Evolutionary conservation across 331 rosid genomes (phyloP).

Genomic region (Pyrus hybrid): DNA sequence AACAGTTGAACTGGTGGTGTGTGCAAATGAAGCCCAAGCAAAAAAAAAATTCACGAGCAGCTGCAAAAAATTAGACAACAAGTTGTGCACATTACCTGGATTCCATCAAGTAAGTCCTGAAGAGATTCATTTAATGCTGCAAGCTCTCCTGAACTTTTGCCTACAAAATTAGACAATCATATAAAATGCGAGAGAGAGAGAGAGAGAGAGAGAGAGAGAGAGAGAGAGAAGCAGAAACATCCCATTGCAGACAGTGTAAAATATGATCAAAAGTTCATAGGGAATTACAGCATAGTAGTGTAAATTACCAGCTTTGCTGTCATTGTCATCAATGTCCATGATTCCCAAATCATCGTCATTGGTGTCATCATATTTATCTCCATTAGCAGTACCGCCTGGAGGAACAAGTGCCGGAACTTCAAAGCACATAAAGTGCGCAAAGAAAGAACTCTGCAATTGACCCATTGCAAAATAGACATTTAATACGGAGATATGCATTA

Average conservation of each 20-base stretch:
- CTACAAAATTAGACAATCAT: conserved; percentile 24
- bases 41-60: conserved; percentile 4
- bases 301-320: conserved; percentile 38
- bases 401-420: conserved; percentile 85
- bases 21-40: not conserved
- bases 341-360: conserved; percentile 81
- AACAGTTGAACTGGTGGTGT: not conserved
- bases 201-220: conserved; percentile 14
- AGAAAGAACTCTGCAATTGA: conserved; percentile 75
- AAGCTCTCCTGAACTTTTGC: conserved; percentile 52
- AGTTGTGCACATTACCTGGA: conserved; percentile 51
- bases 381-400: conserved; percentile 79
- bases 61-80: not conserved
- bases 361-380: conserved; percentile 38
- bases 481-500: not conserved
- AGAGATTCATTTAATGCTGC: conserved; percentile 77
- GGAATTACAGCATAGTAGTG: not conserved
- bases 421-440: conserved; percentile 92
- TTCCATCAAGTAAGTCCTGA: conserved; percentile 90
- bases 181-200: conserved; percentile 15
- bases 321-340: conserved; percentile 70
- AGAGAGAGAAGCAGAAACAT: not conserved
- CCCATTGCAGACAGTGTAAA: conserved; percentile 1
- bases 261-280: not conserved
- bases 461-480: conserved; percentile 7